Base-by-base conservation (phyloP, 306 rosid genomes). In the Acmispon strigosus region DNA sequence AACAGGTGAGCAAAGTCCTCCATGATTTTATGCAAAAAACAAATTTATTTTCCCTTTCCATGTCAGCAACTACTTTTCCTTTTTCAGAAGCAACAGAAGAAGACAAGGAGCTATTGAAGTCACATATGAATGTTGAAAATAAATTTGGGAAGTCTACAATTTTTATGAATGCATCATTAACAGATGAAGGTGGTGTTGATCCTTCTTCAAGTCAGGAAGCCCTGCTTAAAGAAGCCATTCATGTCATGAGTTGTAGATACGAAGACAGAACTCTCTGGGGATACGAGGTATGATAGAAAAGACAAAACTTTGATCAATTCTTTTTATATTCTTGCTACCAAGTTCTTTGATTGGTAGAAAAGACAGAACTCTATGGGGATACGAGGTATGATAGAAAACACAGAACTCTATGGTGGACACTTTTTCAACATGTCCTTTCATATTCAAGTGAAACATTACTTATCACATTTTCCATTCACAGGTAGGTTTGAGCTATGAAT, bases 251-350 rank as follows among this genome's bases (percentile, higher is more conserved):
- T 73, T 79, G 94, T 48, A 88, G 86, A 55, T 93, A 90, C 16
- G 98, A 93, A 86, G 98, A 93, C 82, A 84, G 86, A 82, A 93
- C 98, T 8, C 92, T 83, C 0, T 90, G 98, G 98, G 98, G 98
- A 76, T 61, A 77, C 0, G 97, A 93, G 97, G 98, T 93, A 83
- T 77, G 55, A 45, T 53, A 8, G 3, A 73, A 37, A 50, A 47
- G 14, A 34, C 14, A 8, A 8, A 59, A 59, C 65, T 59, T 58
- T 19, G 65, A 32, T 18, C 1, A 16, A 10, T 42, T 42, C 7
- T 3, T 42, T 42, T 10, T 3, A 10, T 42, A 10, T 39, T 39
- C 44, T 39, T 39, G 12, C 12, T 2, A 39, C 4, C 64, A 58
- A 7, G 64, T 58, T 58, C 32, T 32, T 9, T 3, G 12, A 39